phyloP scores from a whole-genome alignment of 2,329 filamentous ascomycete genomes.

The Sarocladium brachiariae region DNA sequence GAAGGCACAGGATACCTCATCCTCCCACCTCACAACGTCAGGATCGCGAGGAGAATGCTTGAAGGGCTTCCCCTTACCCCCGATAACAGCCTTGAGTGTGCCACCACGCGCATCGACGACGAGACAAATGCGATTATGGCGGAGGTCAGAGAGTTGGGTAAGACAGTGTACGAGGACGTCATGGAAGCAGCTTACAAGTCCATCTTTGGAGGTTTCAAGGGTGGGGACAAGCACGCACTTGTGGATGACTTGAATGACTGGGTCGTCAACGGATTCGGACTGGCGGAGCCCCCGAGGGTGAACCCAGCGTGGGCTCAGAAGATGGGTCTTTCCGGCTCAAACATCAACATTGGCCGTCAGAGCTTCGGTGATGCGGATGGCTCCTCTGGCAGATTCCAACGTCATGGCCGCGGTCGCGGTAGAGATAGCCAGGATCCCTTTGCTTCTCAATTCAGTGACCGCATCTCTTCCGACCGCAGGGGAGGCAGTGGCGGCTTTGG shows the following conservation, averaged over 20 bases:
- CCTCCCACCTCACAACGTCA: conserved; percentile 47
- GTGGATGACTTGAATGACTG: conserved; percentile 49
- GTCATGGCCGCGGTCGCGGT: conserved; percentile 15
- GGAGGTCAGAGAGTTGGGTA: conserved; percentile 35
- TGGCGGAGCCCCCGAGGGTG: conserved; percentile 38
- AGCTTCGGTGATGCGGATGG: conserved; percentile 11
- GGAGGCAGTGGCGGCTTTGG: neutral
- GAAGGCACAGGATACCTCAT: conserved; percentile 66
- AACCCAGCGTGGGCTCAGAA: conserved; percentile 21
- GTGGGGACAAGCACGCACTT: conserved; percentile 29
- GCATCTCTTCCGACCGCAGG: conserved; percentile 8
- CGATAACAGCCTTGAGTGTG: conserved; percentile 42
- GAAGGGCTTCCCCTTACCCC: conserved; percentile 53
- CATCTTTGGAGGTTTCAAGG: conserved; percentile 44
- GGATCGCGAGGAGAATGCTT: conserved; percentile 43
- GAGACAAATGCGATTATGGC: conserved; percentile 40
- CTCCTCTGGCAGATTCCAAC: conserved; percentile 15
- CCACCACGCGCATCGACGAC: conserved; percentile 46
- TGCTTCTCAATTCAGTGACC: neutral
- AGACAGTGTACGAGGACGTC: conserved; percentile 27
- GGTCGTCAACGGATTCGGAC: conserved; percentile 43
- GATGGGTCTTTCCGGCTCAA: conserved; percentile 22
- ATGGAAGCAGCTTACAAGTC: conserved; percentile 45
- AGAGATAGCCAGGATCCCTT: conserved; percentile 11
- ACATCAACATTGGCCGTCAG: conserved; percentile 28